These are phyloP conservation scores for Russula earlei DNA, from an alignment of 768 basidiomycete species.

Conservation along the genomic window DNA sequence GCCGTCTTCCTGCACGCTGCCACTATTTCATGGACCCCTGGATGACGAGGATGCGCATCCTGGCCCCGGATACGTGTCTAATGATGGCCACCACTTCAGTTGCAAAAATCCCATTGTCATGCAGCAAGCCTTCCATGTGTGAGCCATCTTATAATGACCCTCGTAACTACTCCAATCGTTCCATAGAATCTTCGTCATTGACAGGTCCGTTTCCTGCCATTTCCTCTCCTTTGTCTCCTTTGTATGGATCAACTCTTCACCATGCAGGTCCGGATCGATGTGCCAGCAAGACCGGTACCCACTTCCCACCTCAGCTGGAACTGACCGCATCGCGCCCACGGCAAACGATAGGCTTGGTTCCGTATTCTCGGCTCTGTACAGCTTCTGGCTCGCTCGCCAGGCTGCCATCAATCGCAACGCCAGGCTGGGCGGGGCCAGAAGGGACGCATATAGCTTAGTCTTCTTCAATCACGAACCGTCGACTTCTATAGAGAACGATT, in stretches of 20 bases:
- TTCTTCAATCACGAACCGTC: slow-evolving; percentile 31
- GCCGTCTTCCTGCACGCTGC: slow-evolving; percentile 46
- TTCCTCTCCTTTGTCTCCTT: slow-evolving; percentile 26
- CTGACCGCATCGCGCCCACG: slow-evolving; percentile 28
- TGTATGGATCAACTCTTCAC: neutral
- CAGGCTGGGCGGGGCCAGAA: slow-evolving; percentile 26
- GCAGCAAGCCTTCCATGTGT: slow-evolving; percentile 55
- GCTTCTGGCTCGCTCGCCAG: slow-evolving; percentile 48
- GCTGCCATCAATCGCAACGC: slow-evolving; percentile 26
- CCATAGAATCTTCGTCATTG: slow-evolving; percentile 43
- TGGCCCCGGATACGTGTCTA: slow-evolving; percentile 40
- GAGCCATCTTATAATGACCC: slow-evolving; percentile 21
- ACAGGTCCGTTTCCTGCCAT: slow-evolving; percentile 33
- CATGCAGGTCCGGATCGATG: slow-evolving; percentile 47
- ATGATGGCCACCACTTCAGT: slow-evolving; percentile 45
- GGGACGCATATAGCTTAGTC: slow-evolving; percentile 51
- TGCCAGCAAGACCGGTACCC: slow-evolving; percentile 32
- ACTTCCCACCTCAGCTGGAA: slow-evolving; percentile 34
- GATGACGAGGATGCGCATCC: slow-evolving; percentile 24
- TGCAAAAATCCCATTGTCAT: slow-evolving; percentile 46
- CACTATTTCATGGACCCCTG: slow-evolving; percentile 40
- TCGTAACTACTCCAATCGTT: neutral
- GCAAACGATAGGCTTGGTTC: slow-evolving; percentile 46
- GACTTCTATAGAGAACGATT: slow-evolving; percentile 35
- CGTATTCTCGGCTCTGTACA: slow-evolving; percentile 45